These are phyloP conservation scores for Cephaloascus fragrans DNA, from an alignment of 805 yeast species.

Conservation along the genomic window DNA sequence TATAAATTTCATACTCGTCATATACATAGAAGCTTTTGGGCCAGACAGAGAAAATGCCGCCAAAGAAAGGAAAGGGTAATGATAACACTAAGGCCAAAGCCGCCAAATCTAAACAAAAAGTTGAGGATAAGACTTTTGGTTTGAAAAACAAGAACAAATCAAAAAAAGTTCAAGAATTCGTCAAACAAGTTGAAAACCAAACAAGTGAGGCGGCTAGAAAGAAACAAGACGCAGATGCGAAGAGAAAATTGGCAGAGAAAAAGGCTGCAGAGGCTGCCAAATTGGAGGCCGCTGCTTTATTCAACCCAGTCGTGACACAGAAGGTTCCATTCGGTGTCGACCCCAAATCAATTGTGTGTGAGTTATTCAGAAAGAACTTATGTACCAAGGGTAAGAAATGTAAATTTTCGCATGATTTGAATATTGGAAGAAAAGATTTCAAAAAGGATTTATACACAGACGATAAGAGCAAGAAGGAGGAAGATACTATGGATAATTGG, in stretches of 20 bases:
- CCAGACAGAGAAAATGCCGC: no score
- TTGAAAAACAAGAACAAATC: slow-evolving; percentile 93
- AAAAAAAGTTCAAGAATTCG: slow-evolving; percentile 71
- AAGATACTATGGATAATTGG: slow-evolving; percentile 93
- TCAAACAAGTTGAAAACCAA: slow-evolving; percentile 60
- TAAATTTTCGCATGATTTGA: slow-evolving; percentile 87
- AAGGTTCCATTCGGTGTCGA: slow-evolving; percentile 96
- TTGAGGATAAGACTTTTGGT: slow-evolving; percentile 89
- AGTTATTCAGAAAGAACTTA: slow-evolving; percentile 74
- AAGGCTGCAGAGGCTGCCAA: slow-evolving; percentile 87
- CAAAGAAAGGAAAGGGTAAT: slow-evolving; percentile 59
- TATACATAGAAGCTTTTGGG: no score
- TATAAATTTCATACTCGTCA: no score
- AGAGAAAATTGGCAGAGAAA: slow-evolving; percentile 64
- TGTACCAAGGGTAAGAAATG: slow-evolving; percentile 82
- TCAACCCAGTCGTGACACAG: slow-evolving; percentile 61
- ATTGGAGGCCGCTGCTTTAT: slow-evolving; percentile 72
- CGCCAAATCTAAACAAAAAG: slow-evolving; percentile 47
- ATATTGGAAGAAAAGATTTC: slow-evolving; percentile 75
- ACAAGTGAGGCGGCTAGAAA: slow-evolving; percentile 44
- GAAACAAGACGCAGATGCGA: slow-evolving; percentile 67
- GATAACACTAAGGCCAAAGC: slow-evolving; percentile 54
- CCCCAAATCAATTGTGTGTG: slow-evolving; percentile 90
- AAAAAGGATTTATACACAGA: slow-evolving; percentile 93
- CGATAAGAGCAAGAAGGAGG: slow-evolving; percentile 56